Evolutionary conservation across 1,284 basidiomycete genomes (phyloP).

Genomic region (Apiotrichum sp.): DNA sequence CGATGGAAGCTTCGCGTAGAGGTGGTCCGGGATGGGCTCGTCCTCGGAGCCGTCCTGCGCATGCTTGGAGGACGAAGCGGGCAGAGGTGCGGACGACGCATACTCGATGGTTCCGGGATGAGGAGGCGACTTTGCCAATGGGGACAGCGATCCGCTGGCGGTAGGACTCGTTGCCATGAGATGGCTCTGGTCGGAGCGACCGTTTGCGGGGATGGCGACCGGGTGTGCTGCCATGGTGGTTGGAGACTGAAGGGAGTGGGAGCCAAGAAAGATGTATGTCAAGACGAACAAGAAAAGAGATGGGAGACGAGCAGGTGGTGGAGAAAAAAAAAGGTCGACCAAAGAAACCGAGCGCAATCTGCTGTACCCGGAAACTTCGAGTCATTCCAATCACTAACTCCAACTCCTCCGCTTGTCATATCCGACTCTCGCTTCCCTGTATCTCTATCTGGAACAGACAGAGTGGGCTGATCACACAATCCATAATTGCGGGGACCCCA

Average conservation of each 20-base stretch:
- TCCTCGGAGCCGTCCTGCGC: slow-evolving; percentile 30
- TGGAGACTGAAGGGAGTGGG: not conserved
- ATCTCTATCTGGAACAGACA: too few relatives aligned
- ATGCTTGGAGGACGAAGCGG: slow-evolving; percentile 30
- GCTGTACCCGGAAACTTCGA: too few relatives aligned
- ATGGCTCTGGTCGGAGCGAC: not conserved
- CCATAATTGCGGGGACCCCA: too few relatives aligned
- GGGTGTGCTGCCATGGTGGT: not conserved
- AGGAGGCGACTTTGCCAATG: slow-evolving; percentile 8
- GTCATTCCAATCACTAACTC: too few relatives aligned
- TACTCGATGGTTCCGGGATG: slow-evolving; percentile 39
- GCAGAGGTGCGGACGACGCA: slow-evolving; percentile 42
- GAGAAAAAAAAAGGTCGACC: too few relatives aligned
- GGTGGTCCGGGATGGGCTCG: slow-evolving; percentile 41
- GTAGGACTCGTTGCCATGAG: not conserved
- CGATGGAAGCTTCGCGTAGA: slow-evolving; percentile 41
- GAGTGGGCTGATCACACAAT: too few relatives aligned
- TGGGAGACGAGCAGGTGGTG: too few relatives aligned
- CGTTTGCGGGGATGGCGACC: not conserved
- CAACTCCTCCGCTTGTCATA: too few relatives aligned
- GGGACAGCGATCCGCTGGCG: slow-evolving; percentile 10
- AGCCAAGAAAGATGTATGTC: too few relatives aligned
- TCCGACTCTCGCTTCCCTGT: too few relatives aligned
- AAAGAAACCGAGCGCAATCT: too few relatives aligned
- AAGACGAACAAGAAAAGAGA: too few relatives aligned